Percentiles rank a stretch among this genome's conserved stretches.
Evolutionary conservation across 306 rosid species (phyloP).

Genomic region (Chamaecrista fasciculata): DNA sequence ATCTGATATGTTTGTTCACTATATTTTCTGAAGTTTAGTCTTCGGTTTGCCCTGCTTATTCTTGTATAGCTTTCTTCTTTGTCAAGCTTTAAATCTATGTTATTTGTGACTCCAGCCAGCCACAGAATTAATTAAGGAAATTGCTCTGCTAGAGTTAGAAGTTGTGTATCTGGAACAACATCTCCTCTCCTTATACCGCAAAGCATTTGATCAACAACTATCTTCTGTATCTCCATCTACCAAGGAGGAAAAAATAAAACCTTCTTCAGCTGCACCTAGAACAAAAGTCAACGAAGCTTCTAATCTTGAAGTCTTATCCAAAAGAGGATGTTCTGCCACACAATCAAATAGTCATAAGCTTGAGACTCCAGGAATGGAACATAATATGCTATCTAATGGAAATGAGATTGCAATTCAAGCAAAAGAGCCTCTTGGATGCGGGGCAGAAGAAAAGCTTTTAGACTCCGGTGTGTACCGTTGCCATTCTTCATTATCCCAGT

Average conservation of each 20-base stretch:
- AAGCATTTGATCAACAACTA: conserved; percentile 76
- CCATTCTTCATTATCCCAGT: conserved; percentile 76
- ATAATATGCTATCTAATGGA: conserved; percentile 34
- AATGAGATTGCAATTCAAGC: conserved; percentile 36
- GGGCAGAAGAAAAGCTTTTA: conserved; percentile 51
- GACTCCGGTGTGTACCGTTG: conserved; percentile 82
- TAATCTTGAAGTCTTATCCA: conserved; percentile 35
- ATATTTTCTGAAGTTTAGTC: background rate
- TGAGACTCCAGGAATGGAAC: conserved; percentile 40
- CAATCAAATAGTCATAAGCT: conserved; percentile 43
- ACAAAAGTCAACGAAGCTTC: conserved; percentile 38
- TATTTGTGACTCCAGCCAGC: conserved; percentile 66
- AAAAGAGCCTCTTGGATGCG: conserved; percentile 40
- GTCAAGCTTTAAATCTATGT: background rate
- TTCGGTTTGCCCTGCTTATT: conserved; percentile 3
- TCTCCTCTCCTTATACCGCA: conserved; percentile 87
- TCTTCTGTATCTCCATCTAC: conserved; percentile 55
- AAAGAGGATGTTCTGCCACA: conserved; percentile 45
- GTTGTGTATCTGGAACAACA: conserved; percentile 93
- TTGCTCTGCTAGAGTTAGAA: conserved; percentile 83
- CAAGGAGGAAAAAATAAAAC: conserved; percentile 47
- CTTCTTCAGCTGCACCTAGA: conserved; percentile 43
- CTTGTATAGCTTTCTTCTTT: background rate
- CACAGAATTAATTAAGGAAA: conserved; percentile 84
- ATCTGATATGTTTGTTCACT: background rate